Conservation (phyloP, 148 eudicot species). For the Arbutus unedo region DNA sequence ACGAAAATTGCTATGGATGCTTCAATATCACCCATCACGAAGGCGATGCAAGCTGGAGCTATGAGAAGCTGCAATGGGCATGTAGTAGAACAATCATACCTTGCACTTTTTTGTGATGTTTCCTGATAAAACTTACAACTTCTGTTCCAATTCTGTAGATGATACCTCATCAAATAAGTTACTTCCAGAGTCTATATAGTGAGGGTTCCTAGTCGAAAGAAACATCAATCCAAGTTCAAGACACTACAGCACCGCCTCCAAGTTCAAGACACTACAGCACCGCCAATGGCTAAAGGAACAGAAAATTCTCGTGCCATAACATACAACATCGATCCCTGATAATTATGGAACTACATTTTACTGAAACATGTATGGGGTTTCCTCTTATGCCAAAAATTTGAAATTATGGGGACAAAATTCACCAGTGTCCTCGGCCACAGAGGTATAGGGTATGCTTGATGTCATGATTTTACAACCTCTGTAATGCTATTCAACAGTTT, state of each 20-base stretch:
- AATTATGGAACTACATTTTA: not conserved
- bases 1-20: too few relatives aligned
- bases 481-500: not conserved
- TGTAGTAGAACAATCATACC: not conserved
- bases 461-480: not conserved
- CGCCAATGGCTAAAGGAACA: not conserved
- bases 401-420: not conserved
- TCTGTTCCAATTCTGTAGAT: not conserved
- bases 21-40: not conserved
- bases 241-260: not conserved
- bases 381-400: not conserved
- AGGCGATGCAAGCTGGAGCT: not conserved
- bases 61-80: not conserved
- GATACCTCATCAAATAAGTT: not conserved
- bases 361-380: not conserved
- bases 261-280: not conserved
- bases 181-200: not conserved
- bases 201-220: not conserved
- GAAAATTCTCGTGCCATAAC: not conserved
- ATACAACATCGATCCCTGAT: not conserved
- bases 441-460: not conserved
- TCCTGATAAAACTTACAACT: not conserved
- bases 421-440: not conserved
- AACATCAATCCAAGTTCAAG: not conserved
- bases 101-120: not conserved